Evolutionary conservation across 306 rosid species (phyloP), one percentile per base, ranked within the genome.

Genomic region (Betula pendula): DNA sequence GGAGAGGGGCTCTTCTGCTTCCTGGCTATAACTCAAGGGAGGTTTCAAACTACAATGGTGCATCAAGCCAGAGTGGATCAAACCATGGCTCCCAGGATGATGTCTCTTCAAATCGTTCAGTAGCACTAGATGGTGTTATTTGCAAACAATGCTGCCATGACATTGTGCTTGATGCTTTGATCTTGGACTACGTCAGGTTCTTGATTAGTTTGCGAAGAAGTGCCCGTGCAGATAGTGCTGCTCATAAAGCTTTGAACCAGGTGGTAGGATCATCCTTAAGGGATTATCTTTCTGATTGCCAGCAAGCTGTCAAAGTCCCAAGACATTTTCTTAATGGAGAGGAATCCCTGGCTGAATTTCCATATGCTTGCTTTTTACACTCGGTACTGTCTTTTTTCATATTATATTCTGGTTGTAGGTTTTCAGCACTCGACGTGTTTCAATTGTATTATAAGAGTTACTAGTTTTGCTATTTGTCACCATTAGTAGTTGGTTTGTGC

Each of bases 281-380:
- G 85, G 89, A 86, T 82, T 71, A 25, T 79, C 82, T 81, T 78
- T 79, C 86, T 69, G 78, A 78, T 85, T 60, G 76, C 75, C 85
- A 82, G 73, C 33, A 71, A 76, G 74, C 89, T 65, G 70, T 70
- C 69, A 80, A 89, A 81, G 73, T 77, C 71, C 69, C 77, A 25
- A 60, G 72, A 63, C 79, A 81, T 79, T 80, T 95, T 79, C 88
- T 91, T 69, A 83, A 86, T 3, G 96, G 94, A 85, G 89, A 63
- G 81, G 92, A 92, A 73, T 95, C 99, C 38, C 76, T 95, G 44
- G 97, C 99, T 60, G 99, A 92, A 79, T 92, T 92, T 88, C 99
- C 99, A 45, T 88, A 81, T 73, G 92, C 93, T 87, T 88, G 97
- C 89, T 81, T 95, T 83, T 79, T 95, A 75, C 88, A 90, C 68